Evolutionary conservation across 306 rosid genomes (phyloP).

Genomic region (Medicago arabica): DNA sequence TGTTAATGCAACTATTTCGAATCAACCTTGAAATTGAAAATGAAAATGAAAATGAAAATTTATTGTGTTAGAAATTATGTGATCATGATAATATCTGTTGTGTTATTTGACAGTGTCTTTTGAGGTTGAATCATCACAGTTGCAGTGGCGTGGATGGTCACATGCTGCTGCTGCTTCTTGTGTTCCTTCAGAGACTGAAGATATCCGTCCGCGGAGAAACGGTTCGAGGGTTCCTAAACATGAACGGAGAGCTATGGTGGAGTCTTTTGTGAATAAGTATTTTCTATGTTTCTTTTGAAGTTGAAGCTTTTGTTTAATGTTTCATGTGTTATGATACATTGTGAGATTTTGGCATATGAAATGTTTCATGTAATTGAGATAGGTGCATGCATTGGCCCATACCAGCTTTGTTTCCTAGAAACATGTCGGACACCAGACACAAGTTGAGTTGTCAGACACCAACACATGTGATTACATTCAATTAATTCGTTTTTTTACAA

Average conservation of each 20-base stretch:
- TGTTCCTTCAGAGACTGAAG: constrained; percentile 47
- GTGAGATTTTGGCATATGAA: not conserved
- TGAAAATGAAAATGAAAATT: not conserved
- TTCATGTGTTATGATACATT: not conserved
- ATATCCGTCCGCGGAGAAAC: constrained; percentile 27
- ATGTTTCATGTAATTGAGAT: not conserved
- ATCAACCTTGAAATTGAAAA: constrained; percentile 26
- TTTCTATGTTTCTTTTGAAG: constrained; percentile 36
- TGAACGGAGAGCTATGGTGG: constrained; percentile 62
- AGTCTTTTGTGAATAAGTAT: constrained; percentile 68
- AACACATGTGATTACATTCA: too few species aligned
- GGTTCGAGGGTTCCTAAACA: constrained; percentile 49
- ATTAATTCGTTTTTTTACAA: too few species aligned
- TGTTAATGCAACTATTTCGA: constrained; percentile 7
- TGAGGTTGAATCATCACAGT: constrained; percentile 39
- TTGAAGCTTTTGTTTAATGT: not conserved
- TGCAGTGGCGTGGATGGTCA: constrained; percentile 52
- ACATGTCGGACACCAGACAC: too few species aligned
- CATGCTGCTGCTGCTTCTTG: constrained; percentile 56
- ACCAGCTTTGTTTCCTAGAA: not conserved
- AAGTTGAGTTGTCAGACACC: too few species aligned
- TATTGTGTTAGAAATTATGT: not conserved
- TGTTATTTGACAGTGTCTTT: constrained; percentile 41
- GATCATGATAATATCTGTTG: constrained; percentile 11
- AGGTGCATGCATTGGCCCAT: constrained; percentile 5